phyloP scores from a whole-genome alignment of 441 rosid genomes.

The Gossypium schwendimanii region DNA sequence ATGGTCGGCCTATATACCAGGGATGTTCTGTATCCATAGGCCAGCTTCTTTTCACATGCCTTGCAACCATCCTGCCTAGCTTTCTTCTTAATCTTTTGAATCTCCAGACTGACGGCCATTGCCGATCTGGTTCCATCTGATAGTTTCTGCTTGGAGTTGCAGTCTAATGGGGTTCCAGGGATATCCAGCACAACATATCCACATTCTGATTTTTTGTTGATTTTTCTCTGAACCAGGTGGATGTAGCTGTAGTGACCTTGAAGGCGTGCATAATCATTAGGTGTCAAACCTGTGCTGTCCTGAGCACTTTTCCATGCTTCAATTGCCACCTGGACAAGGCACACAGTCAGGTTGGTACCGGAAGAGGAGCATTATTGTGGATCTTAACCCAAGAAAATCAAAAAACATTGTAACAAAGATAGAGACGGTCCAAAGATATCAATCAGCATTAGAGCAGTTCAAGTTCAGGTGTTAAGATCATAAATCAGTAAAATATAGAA shows the following conservation, averaged over 20 bases:
- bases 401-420: neutral
- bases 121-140: conserved; percentile 16
- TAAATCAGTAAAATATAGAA: neutral
- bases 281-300: conserved; percentile 43
- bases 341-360: conserved; percentile 7
- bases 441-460: conserved; percentile 1
- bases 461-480: neutral
- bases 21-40: conserved; percentile 17
- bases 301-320: conserved; percentile 42
- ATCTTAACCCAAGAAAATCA: neutral
- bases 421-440: neutral
- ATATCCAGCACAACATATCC: conserved; percentile 33
- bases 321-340: conserved; percentile 34
- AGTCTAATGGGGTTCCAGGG: conserved; percentile 16
- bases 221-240: conserved; percentile 37
- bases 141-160: conserved; percentile 18
- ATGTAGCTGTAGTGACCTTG: conserved; percentile 38
- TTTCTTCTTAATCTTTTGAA: conserved; percentile 12
- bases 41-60: conserved; percentile 27
- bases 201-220: conserved; percentile 18
- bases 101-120: conserved; percentile 20
- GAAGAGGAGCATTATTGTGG: neutral
- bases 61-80: conserved; percentile 21
- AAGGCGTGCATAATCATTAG: conserved; percentile 43
- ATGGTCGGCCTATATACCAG: conserved; percentile 37